Evolutionary conservation across 495 filamentous ascomycete genomes (phyloP), one percentile per base, ranked within the genome.

Genomic region (Tuber indicum): DNA sequence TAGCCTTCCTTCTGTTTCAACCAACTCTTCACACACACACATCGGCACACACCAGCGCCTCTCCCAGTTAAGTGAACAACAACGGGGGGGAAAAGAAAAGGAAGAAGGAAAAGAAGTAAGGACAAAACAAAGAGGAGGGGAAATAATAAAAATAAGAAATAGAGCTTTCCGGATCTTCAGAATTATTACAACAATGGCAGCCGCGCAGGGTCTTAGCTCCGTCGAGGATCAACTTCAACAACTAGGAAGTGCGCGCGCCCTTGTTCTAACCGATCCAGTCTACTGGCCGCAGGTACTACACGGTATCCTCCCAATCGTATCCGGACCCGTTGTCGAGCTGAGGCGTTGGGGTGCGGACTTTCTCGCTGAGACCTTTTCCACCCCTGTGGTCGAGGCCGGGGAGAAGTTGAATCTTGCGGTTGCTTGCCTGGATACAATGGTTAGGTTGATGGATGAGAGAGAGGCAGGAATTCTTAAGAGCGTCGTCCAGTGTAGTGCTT

Each of bases 341-440:
- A 91, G 93, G 84, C 87, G 94, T 91, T 99, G 96, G 96, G 96
- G 94, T 39, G 90, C 94, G 39, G 94, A 98, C 42, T 99, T 99
- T 84, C 87, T 99, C 52, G 95, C 96, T 58, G 96, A 99, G 87
- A 93, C 94, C 6, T 97, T 99, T 85, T 91, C 96, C 32, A 94
- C 91, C 70, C 96, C 96, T 21, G 89, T 90, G 47, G 86, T 98
- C 79, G 84, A 89, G 74, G 85, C 86, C 47, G 86, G 89, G 72
- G 90, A 92, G 84, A 98, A 98, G 87, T 91, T 91, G 85, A 88
- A 90, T 76, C 83, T 97, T 77, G 89, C 90, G 72, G 85, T 93
- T 75, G 85, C 86, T 43, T 92, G 94, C 75, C 83, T 99, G 82
- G 90, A 93, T 77, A 90, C 89, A 23, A 83, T 98, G 78, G 90